phyloP scores from a whole-genome alignment of 495 filamentous ascomycete species.

The Hypoxylon crocopeplum region DNA sequence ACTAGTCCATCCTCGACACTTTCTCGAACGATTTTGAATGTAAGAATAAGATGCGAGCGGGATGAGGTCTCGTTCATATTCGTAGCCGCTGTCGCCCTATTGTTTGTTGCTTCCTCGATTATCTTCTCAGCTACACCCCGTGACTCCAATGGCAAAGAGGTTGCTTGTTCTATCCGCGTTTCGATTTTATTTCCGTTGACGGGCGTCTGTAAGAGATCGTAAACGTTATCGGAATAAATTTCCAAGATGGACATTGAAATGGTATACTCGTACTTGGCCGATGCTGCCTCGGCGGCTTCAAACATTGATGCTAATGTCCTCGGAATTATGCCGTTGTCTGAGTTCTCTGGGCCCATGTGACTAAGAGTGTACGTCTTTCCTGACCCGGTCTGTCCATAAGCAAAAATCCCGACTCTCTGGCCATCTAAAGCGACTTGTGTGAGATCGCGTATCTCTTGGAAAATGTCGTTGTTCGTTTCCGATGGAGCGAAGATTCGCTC shows the following conservation, averaged over 20 bases:
- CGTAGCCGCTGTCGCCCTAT: constrained; percentile 53
- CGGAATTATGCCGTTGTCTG: constrained; percentile 89
- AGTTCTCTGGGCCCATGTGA: constrained; percentile 48
- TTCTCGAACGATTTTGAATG: constrained; percentile 68
- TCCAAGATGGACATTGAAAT: constrained; percentile 94
- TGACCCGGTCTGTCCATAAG: constrained; percentile 57
- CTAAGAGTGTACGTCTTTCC: constrained; percentile 56
- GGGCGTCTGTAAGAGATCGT: constrained; percentile 70
- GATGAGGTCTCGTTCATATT: constrained; percentile 90
- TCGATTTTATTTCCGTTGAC: constrained; percentile 81
- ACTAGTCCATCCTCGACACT: not conserved
- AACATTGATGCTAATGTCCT: constrained; percentile 87
- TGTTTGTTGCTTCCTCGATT: not conserved
- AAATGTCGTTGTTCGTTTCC: constrained; percentile 80
- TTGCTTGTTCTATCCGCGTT: not conserved
- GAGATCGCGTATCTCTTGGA: constrained; percentile 92
- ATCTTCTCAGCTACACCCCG: constrained; percentile 1
- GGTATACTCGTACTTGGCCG: constrained; percentile 69
- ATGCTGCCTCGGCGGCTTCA: constrained; percentile 51
- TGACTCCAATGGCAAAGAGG: not conserved
- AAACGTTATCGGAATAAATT: constrained; percentile 93
- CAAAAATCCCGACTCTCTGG: constrained; percentile 78
- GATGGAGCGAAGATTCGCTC: constrained; percentile 85
- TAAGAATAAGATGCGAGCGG: constrained; percentile 93
- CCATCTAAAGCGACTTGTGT: constrained; percentile 90